phyloP scores from a whole-genome alignment of 2,329 filamentous ascomycete species.

The Thielaviopsis musarum region DNA sequence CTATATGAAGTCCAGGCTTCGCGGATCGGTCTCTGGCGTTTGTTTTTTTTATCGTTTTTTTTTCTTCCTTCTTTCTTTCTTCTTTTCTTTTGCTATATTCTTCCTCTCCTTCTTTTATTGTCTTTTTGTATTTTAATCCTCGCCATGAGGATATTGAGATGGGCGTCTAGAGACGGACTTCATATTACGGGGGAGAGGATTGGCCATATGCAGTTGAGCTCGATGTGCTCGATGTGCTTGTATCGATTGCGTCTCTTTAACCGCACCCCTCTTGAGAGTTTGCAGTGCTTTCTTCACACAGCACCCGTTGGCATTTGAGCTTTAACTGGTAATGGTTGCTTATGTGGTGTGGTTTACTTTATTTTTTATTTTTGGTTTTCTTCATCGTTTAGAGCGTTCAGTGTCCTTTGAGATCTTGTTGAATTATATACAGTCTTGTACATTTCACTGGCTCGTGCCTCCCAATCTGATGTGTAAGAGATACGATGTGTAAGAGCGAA shows the following conservation, averaged over 20 bases:
- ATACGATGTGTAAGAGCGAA: background rate
- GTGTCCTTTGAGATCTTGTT: background rate
- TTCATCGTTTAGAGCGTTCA: background rate
- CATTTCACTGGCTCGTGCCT: background rate
- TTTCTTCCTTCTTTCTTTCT: background rate
- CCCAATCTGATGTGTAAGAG: background rate
- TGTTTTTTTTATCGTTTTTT: background rate
- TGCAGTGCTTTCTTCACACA: background rate
- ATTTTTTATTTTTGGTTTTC: background rate
- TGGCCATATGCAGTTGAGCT: background rate
- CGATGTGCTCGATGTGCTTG: too few species aligned
- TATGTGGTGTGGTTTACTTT: background rate
- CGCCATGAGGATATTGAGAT: background rate
- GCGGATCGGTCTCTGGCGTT: conserved; percentile 8
- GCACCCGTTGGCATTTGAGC: background rate
- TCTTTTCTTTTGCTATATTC: background rate
- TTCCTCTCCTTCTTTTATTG: background rate
- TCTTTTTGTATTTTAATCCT: background rate
- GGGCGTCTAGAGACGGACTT: background rate
- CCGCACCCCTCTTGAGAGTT: background rate
- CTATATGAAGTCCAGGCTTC: conserved; percentile 8
- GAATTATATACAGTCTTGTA: background rate
- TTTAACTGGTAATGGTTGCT: background rate
- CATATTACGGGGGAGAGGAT: background rate
- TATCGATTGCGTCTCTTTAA: background rate